phyloP scores from a whole-genome alignment of 257 asterid species.

The Haberlea rhodopensis region DNA sequence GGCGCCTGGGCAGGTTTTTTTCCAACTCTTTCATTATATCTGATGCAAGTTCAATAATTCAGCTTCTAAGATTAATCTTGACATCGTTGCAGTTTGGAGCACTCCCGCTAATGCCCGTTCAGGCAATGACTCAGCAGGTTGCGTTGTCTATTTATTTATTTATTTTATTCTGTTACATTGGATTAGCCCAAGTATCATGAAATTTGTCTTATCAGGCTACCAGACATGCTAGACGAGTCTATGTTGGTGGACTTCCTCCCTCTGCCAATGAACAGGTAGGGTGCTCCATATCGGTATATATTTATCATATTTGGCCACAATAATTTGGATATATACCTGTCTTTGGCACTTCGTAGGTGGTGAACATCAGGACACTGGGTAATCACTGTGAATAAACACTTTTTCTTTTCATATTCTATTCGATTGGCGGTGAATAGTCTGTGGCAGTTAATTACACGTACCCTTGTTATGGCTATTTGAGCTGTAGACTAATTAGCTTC shows the following conservation, averaged over 20 bases:
- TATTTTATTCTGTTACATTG: neutral
- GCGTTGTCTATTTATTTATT: slow-evolving; percentile 18
- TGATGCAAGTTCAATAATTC: slow-evolving; percentile 21
- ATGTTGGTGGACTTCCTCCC: slow-evolving; percentile 98
- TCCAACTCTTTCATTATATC: neutral
- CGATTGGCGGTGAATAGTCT: neutral
- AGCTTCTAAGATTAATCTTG: slow-evolving; percentile 19
- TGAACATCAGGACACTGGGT: no score
- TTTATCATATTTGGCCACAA: neutral
- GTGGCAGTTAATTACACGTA: neutral
- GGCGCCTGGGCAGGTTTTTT: slow-evolving; percentile 72
- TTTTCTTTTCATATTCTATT: neutral
- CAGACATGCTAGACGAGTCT: slow-evolving; percentile 93
- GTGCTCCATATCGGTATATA: slow-evolving; percentile 7
- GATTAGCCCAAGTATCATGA: slow-evolving; percentile 11
- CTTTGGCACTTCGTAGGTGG: slow-evolving; percentile 1
- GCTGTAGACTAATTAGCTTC: neutral
- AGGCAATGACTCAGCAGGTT: slow-evolving; percentile 99
- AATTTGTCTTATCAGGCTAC: slow-evolving; percentile 69
- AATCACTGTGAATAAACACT: no score
- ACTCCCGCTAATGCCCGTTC: slow-evolving; percentile 80
- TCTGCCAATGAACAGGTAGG: slow-evolving; percentile 93
- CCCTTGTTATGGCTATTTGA: neutral
- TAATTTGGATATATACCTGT: neutral
- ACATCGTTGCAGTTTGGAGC: slow-evolving; percentile 56